A percentile compares a stretch with the other conserved stretches of the same genome.
Evolutionary conservation across 106 monocot genomes (phyloP).

Genomic region (Hemerocallis citrina): DNA sequence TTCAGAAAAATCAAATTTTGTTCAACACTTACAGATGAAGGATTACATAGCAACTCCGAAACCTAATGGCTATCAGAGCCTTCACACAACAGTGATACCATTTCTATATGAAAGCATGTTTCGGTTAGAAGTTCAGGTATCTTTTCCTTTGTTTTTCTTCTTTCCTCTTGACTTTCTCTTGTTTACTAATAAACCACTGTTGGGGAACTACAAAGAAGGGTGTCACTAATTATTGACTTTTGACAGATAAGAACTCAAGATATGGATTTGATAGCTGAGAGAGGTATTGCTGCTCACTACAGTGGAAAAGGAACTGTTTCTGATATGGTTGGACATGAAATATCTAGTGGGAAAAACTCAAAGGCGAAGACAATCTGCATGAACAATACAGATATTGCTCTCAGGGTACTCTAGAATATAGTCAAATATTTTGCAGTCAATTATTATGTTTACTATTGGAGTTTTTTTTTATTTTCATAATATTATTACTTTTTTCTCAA

Average conservation of each 20-base stretch:
- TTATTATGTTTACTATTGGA: not conserved
- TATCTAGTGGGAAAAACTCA: constrained; percentile 37
- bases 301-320: constrained; percentile 61
- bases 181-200: not conserved
- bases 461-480: not conserved
- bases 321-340: constrained; percentile 32
- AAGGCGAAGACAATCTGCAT: constrained; percentile 65
- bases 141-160: not conserved
- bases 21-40: constrained; percentile 59
- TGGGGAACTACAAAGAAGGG: not conserved
- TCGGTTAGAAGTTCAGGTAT: constrained; percentile 91
- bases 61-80: constrained; percentile 95
- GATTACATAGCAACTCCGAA: constrained; percentile 98
- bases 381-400: constrained; percentile 80
- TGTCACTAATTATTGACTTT: not conserved
- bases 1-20: not conserved
- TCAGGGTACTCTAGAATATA: constrained; percentile 44
- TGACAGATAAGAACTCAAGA: constrained; percentile 94
- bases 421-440: not conserved
- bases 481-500: too few species aligned
- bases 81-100: constrained; percentile 95
- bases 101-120: constrained; percentile 99
- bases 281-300: constrained; percentile 97
- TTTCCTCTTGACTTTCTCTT: not conserved
- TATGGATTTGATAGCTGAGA: constrained; percentile 94